Evolutionary conservation across 2,329 filamentous ascomycete species (phyloP).

Genomic region (Fusarium decemcellulare): DNA sequence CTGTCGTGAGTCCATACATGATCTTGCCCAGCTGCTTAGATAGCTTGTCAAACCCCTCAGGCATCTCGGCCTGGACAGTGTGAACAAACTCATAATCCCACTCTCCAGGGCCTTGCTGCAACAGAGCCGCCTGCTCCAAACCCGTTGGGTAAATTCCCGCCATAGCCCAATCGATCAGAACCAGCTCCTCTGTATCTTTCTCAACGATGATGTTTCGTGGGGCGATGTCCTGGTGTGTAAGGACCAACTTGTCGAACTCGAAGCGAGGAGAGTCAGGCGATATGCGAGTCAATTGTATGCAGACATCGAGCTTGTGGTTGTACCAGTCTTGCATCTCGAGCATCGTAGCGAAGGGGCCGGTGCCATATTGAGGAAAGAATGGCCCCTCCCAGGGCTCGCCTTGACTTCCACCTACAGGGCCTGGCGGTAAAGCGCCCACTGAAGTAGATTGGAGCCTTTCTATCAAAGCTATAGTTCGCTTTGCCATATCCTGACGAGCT

Average conservation of each 20-base stretch:
- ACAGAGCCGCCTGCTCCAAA: too few relatives aligned
- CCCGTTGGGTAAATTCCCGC: too few relatives aligned
- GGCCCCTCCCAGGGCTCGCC: neutral
- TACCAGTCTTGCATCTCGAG: neutral
- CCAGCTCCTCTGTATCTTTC: neutral
- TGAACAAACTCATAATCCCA: neutral
- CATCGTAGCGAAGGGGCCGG: neutral
- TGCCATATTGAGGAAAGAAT: neutral
- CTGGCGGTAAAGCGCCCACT: neutral
- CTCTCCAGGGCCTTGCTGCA: neutral
- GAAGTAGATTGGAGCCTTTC: neutral
- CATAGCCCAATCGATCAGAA: neutral
- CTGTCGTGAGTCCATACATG: neutral
- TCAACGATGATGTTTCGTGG: neutral
- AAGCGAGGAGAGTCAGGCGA: neutral
- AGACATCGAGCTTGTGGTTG: neutral
- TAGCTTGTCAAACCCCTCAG: neutral
- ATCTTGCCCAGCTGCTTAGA: neutral
- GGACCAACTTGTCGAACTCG: neutral
- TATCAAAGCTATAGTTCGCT: neutral
- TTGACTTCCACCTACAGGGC: neutral
- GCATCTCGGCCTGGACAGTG: neutral
- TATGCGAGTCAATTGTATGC: neutral
- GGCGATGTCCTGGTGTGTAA: neutral
- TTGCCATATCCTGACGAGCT: neutral